These are phyloP conservation scores for Aspergillus sp. DNA, from an alignment of 2,329 filamentous ascomycete genomes.

Conservation along the genomic window DNA sequence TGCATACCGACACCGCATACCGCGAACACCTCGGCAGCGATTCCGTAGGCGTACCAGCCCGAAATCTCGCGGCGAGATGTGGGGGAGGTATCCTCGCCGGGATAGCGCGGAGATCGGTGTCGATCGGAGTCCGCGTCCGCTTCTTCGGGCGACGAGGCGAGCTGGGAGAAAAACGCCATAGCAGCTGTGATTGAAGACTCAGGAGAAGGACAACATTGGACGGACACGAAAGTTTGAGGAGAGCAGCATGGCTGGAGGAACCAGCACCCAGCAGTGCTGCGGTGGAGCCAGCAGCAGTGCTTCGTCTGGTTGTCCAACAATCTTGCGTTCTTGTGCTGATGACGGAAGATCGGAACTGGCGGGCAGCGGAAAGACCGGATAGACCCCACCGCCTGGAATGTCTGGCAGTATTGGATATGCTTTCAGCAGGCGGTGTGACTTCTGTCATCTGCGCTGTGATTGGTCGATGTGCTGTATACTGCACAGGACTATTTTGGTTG, in stretches of 20 bases:
- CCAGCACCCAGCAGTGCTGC: not conserved
- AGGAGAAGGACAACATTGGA: not conserved
- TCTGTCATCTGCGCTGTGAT: not conserved
- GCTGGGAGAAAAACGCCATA: slow-evolving; percentile 16
- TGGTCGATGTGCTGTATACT: slow-evolving; percentile 4
- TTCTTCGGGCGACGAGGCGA: slow-evolving; percentile 15
- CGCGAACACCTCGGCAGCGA: slow-evolving; percentile 93
- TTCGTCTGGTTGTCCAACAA: slow-evolving; percentile 1
- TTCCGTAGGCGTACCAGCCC: slow-evolving; percentile 91
- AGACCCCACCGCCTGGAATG: not conserved
- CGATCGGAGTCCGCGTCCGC: slow-evolving; percentile 19
- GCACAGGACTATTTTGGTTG: not conserved
- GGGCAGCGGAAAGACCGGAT: slow-evolving; percentile 8
- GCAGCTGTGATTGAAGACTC: not conserved
- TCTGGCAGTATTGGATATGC: not conserved
- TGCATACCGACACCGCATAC: slow-evolving; percentile 70
- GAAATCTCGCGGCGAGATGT: slow-evolving; percentile 78
- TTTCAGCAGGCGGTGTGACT: not conserved
- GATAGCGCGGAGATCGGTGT: slow-evolving; percentile 57
- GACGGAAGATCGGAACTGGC: not conserved
- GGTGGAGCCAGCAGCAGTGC: slow-evolving; percentile 3
- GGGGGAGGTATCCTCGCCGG: slow-evolving; percentile 78
- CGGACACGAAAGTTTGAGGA: not conserved
- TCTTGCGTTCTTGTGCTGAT: slow-evolving; percentile 1
- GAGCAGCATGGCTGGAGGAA: slow-evolving; percentile 13